Conservation (phyloP, 768 basidiomycete species). For the Pleurotus citrinopileatus region DNA sequence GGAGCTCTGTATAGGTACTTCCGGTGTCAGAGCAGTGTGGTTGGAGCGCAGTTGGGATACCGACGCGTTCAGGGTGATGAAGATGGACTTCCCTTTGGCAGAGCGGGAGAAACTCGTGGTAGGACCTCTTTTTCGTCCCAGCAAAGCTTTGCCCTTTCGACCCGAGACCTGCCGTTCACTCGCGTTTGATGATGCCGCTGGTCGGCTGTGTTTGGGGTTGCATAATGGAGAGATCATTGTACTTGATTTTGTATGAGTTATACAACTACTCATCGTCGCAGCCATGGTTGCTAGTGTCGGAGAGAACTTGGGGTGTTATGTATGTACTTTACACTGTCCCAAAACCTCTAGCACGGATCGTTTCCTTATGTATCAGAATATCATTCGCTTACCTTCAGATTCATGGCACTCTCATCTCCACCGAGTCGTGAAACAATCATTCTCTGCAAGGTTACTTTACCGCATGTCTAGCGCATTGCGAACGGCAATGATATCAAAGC, state of each 20-base stretch:
- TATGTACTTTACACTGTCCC: neutral
- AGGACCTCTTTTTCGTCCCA: conserved; percentile 39
- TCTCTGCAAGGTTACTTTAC: neutral
- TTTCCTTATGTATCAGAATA: too few species aligned
- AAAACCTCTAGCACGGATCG: too few species aligned
- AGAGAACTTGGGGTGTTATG: neutral
- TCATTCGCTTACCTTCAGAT: too few species aligned
- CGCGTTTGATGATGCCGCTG: conserved; percentile 55
- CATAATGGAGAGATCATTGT: conserved; percentile 54
- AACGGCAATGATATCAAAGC: neutral
- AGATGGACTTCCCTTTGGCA: conserved; percentile 35
- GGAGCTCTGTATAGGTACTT: conserved; percentile 35
- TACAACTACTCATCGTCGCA: too few species aligned
- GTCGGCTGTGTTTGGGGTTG: conserved; percentile 47
- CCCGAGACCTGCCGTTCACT: conserved; percentile 41
- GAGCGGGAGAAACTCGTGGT: conserved; percentile 22
- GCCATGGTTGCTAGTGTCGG: too few species aligned
- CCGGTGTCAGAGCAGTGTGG: conserved; percentile 51
- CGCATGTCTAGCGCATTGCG: neutral
- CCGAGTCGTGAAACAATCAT: too few species aligned
- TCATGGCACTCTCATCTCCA: too few species aligned
- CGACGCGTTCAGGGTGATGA: conserved; percentile 48
- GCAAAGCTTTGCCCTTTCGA: conserved; percentile 51
- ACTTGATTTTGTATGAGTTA: conserved; percentile 27
- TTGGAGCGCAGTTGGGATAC: conserved; percentile 48